Conservation (phyloP, 108 stramenopile species). For the Cyclotella cryptica region DNA sequence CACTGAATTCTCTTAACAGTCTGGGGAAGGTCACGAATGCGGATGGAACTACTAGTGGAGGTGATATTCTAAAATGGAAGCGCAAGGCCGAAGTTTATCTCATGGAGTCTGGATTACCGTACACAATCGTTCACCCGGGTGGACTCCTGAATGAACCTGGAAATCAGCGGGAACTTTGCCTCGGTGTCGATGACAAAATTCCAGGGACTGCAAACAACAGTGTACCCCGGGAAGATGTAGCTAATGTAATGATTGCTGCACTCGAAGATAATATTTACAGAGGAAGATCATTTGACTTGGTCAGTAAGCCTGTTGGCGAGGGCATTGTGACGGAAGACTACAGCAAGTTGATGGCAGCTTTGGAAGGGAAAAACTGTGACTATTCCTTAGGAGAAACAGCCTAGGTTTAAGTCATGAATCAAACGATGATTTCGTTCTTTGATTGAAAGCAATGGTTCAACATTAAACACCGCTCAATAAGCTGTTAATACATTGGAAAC, state of each 20-base stretch:
- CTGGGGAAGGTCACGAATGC: conserved; percentile 60
- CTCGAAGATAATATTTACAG: conserved; percentile 49
- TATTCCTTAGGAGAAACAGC: conserved; percentile 66
- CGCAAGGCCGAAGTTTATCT: conserved; percentile 78
- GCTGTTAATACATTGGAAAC: no score
- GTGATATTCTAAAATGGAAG: conserved; percentile 87
- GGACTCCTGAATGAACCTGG: conserved; percentile 83
- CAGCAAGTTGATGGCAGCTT: conserved; percentile 44
- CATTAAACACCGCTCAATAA: not conserved
- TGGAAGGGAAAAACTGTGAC: conserved; percentile 72
- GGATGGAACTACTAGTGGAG: conserved; percentile 67
- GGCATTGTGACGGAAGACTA: conserved; percentile 56
- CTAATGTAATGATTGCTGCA: conserved; percentile 78
- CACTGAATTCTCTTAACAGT: conserved; percentile 73
- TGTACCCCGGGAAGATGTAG: conserved; percentile 87
- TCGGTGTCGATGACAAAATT: conserved; percentile 80
- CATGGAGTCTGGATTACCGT: conserved; percentile 64
- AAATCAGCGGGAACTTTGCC: conserved; percentile 72
- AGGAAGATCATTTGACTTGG: conserved; percentile 75
- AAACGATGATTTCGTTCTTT: not conserved
- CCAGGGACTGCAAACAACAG: conserved; percentile 70
- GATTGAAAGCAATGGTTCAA: not conserved
- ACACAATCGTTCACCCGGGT: conserved; percentile 92
- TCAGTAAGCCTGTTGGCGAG: conserved; percentile 53
- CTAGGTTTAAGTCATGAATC: not conserved